Conservation (phyloP, 371 early-diverging fungal genomes). For the Mucor circinelloides region DNA sequence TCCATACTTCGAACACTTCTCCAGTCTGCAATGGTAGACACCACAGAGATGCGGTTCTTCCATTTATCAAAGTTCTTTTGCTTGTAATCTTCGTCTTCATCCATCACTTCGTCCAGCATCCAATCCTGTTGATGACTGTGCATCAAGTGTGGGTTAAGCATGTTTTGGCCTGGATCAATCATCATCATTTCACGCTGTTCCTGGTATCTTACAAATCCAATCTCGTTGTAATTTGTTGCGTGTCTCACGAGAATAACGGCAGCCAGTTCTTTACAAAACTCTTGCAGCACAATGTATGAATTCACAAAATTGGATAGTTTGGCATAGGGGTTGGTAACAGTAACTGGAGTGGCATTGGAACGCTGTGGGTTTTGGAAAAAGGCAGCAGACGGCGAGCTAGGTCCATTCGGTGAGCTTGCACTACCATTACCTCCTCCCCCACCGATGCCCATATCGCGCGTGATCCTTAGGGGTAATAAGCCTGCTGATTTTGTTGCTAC, state of each 20-base stretch:
- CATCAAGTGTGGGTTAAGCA: background rate
- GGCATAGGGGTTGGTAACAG: slow-evolving; percentile 56
- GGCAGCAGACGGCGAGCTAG: slow-evolving; percentile 38
- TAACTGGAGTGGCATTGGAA: slow-evolving; percentile 55
- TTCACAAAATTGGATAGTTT: slow-evolving; percentile 63
- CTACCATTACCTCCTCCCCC: slow-evolving; percentile 13
- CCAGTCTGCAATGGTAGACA: slow-evolving; percentile 48
- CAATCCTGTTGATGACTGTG: slow-evolving; percentile 13
- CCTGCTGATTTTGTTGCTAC: slow-evolving; percentile 37
- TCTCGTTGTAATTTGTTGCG: slow-evolving; percentile 44
- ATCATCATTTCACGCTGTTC: slow-evolving; percentile 33
- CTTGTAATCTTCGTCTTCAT: slow-evolving; percentile 34
- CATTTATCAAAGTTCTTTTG: slow-evolving; percentile 43
- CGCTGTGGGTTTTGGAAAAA: slow-evolving; percentile 51
- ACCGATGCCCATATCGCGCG: slow-evolving; percentile 21
- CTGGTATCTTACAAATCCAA: slow-evolving; percentile 39
- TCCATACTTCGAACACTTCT: slow-evolving; percentile 47
- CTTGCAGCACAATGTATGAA: slow-evolving; percentile 65
- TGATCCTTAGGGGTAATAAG: slow-evolving; percentile 26
- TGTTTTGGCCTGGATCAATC: slow-evolving; percentile 18
- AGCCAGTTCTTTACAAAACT: slow-evolving; percentile 69
- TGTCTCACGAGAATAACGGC: slow-evolving; percentile 64
- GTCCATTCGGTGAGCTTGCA: slow-evolving; percentile 24
- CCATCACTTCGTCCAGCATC: slow-evolving; percentile 22
- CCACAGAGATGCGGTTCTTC: slow-evolving; percentile 51